Evolutionary conservation across 345 rosid genomes (phyloP).

Genomic region (Nasturtium officinale): DNA sequence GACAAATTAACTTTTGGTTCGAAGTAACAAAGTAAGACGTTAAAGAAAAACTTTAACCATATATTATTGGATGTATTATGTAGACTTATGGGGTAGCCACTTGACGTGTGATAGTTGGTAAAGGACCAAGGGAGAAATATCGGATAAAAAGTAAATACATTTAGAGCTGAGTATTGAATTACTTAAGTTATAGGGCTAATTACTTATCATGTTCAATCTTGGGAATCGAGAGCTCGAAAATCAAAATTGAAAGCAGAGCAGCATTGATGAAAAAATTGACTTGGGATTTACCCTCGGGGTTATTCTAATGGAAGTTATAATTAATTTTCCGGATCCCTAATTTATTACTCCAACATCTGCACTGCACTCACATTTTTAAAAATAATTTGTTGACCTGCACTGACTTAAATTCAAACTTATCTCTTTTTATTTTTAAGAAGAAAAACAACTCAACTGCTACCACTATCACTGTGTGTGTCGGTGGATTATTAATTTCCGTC

Average conservation of each 20-base stretch:
- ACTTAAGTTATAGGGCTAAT: too few species aligned
- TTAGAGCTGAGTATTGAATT: neutral
- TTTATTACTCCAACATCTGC: constrained; percentile 26
- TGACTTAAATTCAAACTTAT: constrained; percentile 28
- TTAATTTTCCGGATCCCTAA: constrained; percentile 20
- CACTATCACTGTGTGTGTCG: constrained; percentile 38
- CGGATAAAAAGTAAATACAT: neutral
- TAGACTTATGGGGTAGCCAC: constrained; percentile 7
- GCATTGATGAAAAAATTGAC: constrained; percentile 35
- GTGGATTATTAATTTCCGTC: constrained; percentile 25
- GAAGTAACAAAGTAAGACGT: neutral
- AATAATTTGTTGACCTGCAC: constrained; percentile 17
- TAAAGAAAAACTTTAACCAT: neutral
- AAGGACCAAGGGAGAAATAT: neutral
- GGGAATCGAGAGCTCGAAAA: constrained; percentile 39
- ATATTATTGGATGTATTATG: neutral
- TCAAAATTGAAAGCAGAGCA: constrained; percentile 29
- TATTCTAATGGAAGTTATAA: constrained; percentile 12
- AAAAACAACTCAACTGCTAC: constrained; percentile 30
- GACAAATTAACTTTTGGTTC: neutral
- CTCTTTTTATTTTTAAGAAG: neutral
- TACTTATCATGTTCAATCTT: constrained; percentile 4
- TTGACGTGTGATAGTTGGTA: neutral
- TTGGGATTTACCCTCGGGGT: constrained; percentile 44
- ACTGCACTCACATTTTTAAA: neutral